These are phyloP conservation scores for Lasiodiplodia citricola DNA, from an alignment of 2,329 filamentous ascomycete species.

Conservation along the genomic window DNA sequence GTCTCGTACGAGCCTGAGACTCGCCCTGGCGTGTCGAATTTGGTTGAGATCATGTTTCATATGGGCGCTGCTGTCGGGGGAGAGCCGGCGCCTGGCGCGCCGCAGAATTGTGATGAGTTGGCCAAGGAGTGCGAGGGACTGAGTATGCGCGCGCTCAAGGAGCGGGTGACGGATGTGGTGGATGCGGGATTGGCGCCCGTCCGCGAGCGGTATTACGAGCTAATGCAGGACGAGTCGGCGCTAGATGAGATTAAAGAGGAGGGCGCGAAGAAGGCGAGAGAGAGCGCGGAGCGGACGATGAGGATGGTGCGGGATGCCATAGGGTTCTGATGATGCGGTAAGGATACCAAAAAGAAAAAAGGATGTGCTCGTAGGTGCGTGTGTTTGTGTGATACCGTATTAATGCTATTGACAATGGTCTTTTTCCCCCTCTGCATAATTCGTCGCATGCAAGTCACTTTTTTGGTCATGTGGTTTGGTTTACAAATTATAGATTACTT, in stretches of 20 bases:
- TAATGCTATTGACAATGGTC: background rate
- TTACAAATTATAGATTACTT: constrained; percentile 10
- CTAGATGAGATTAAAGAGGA: constrained; percentile 63
- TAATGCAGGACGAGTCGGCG: constrained; percentile 56
- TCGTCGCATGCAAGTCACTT: background rate
- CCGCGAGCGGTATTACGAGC: constrained; percentile 60
- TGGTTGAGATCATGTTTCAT: constrained; percentile 80
- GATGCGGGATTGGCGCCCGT: constrained; percentile 60
- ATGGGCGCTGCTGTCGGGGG: constrained; percentile 52
- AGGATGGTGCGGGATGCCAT: constrained; percentile 26
- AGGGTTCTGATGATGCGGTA: constrained; percentile 5
- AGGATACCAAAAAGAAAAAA: background rate
- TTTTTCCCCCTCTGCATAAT: background rate
- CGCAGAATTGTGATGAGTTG: constrained; percentile 51
- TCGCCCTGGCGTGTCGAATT: constrained; percentile 85
- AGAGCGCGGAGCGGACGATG: constrained; percentile 63
- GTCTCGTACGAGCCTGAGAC: constrained; percentile 73
- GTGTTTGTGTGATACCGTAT: background rate
- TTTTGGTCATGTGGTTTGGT: background rate
- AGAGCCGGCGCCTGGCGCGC: constrained; percentile 31
- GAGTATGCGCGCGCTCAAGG: constrained; percentile 67
- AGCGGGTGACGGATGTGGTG: constrained; percentile 65
- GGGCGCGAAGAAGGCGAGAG: constrained; percentile 66
- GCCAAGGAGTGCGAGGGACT: constrained; percentile 51
- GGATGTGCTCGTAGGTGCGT: background rate